Conservation (phyloP, 805 yeast species). For the Kazachstania taianensis region DNA sequence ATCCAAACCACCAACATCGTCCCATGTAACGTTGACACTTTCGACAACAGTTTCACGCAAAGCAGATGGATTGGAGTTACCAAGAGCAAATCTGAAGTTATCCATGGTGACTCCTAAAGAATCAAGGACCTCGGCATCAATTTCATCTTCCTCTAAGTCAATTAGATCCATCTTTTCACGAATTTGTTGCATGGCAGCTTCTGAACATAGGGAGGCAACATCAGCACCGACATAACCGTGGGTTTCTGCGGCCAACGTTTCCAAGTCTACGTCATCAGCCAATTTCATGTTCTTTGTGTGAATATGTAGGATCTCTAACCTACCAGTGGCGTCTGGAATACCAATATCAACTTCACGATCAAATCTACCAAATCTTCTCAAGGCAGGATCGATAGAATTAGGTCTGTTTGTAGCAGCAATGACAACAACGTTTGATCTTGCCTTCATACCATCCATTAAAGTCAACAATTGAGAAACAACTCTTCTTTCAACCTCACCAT, state of each 20-base stretch:
- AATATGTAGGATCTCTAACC: constrained; percentile 91
- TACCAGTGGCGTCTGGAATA: constrained; percentile 96
- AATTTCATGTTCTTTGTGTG: constrained; percentile 98
- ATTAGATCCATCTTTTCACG: constrained; percentile 98
- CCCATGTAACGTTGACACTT: constrained; percentile 98
- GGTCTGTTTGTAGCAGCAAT: constrained; percentile 93
- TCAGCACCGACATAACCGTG: constrained; percentile 99
- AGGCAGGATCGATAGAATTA: constrained; percentile 65
- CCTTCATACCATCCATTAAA: constrained; percentile 99
- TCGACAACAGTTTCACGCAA: constrained; percentile 99
- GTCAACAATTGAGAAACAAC: constrained; percentile 96
- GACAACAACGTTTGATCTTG: constrained; percentile 95
- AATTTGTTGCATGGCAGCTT: constrained; percentile 99
- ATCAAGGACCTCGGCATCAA: constrained; percentile 93
- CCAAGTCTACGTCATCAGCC: constrained; percentile 89
- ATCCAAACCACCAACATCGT: constrained; percentile 97
- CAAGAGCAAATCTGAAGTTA: constrained; percentile 93
- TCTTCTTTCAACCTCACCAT: constrained; percentile 99
- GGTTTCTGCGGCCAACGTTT: constrained; percentile 91
- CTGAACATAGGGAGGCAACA: constrained; percentile 97
- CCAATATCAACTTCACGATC: constrained; percentile 88
- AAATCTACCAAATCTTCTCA: constrained; percentile 80
- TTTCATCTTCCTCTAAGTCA: constrained; percentile 40
- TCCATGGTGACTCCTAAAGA: constrained; percentile 98
- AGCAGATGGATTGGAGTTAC: constrained; percentile 97